phyloP scores from a whole-genome alignment of 345 rosid species.

The Populus deltoides region DNA sequence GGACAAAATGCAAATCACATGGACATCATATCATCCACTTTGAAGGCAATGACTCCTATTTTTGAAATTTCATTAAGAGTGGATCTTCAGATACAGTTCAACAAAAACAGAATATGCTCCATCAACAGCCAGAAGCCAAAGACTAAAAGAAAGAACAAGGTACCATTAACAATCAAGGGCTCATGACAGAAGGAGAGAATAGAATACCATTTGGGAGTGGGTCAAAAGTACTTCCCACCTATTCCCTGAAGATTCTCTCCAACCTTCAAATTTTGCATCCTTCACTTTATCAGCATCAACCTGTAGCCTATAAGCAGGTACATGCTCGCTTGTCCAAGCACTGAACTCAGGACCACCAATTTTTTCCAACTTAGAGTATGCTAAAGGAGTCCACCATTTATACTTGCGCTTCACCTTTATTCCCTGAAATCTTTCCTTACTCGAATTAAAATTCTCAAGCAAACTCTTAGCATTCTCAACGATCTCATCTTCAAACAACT shows the following conservation, averaged over 20 bases:
- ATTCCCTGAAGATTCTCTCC: slow-evolving; percentile 55
- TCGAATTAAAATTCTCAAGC: slow-evolving; percentile 49
- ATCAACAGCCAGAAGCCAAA: not conserved
- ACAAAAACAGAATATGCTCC: not conserved
- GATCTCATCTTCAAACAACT: slow-evolving; percentile 61
- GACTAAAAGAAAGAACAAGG: not conserved
- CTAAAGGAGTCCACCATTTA: slow-evolving; percentile 57
- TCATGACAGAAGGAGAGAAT: slow-evolving; percentile 17
- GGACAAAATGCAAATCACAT: not conserved
- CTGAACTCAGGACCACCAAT: slow-evolving; percentile 72
- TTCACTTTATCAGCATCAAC: slow-evolving; percentile 46
- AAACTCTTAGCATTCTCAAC: slow-evolving; percentile 45
- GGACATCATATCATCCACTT: not conserved
- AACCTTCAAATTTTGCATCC: slow-evolving; percentile 71
- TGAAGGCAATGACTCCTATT: not conserved
- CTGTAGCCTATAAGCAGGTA: slow-evolving; percentile 67
- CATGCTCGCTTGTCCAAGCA: slow-evolving; percentile 66
- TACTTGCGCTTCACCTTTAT: slow-evolving; percentile 29
- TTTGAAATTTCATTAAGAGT: not conserved
- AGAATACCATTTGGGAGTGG: slow-evolving; percentile 84
- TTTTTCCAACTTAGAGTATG: slow-evolving; percentile 52
- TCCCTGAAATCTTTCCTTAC: slow-evolving; percentile 30
- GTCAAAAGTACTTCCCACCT: slow-evolving; percentile 82
- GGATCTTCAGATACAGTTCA: not conserved
- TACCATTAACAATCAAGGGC: not conserved